These are phyloP conservation scores for Paradendryphiella salina DNA, from an alignment of 2,329 filamentous ascomycete genomes.

Conservation along the genomic window DNA sequence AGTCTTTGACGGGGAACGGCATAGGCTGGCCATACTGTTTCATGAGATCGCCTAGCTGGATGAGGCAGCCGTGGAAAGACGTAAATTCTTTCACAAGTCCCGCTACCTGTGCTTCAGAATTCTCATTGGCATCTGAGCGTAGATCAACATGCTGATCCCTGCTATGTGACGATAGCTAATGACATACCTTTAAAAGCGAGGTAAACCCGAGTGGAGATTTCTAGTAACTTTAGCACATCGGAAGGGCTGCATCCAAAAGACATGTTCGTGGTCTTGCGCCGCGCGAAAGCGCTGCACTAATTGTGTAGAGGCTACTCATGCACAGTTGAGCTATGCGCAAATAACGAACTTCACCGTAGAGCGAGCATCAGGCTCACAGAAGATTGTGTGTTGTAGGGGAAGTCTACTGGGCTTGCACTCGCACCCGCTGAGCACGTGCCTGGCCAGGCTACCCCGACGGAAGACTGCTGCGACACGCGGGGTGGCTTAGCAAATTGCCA, in stretches of 20 bases:
- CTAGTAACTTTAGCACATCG: conserved; percentile 39
- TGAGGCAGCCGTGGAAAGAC: conserved; percentile 36
- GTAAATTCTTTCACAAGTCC: conserved; percentile 38
- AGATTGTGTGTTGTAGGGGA: conserved; percentile 13
- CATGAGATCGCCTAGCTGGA: conserved; percentile 37
- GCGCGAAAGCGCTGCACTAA: conserved; percentile 35
- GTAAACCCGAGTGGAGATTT: conserved; percentile 40
- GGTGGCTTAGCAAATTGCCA: conserved; percentile 24
- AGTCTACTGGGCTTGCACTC: conserved; percentile 14
- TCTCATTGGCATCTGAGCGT: conserved; percentile 39
- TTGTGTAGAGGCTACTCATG: conserved; percentile 26
- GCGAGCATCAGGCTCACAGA: conserved; percentile 20
- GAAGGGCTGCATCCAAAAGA: conserved; percentile 39
- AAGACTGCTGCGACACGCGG: conserved; percentile 13
- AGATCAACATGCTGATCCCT: conserved; percentile 12
- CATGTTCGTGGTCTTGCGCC: conserved; percentile 28
- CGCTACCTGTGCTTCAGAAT: conserved; percentile 39
- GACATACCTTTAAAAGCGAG: conserved; percentile 40
- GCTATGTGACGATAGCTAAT: neutral
- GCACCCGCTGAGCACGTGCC: conserved; percentile 1
- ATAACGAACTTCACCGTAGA: conserved; percentile 18
- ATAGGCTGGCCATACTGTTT: conserved; percentile 39
- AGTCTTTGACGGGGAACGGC: conserved; percentile 37
- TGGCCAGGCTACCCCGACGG: conserved; percentile 17
- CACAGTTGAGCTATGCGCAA: conserved; percentile 13